These are phyloP conservation scores for Rhodamnia rubescens DNA, from an alignment of 345 rosid species.

Conservation along the genomic window DNA sequence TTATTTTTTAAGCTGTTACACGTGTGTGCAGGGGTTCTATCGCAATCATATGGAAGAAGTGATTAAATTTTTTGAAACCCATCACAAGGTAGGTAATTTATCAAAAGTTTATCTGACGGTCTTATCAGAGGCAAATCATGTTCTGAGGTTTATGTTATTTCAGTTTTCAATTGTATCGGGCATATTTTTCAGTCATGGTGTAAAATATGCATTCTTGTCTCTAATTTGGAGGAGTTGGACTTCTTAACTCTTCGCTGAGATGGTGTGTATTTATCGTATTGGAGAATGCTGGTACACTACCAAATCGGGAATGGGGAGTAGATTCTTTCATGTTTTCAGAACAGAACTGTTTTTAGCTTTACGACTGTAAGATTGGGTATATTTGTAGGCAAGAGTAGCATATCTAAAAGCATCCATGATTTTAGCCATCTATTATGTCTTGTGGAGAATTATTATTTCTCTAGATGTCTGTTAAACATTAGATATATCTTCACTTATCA, in stretches of 20 bases:
- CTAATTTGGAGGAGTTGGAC: not conserved
- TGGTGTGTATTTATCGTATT: not conserved
- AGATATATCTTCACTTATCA: not conserved
- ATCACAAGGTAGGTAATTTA: conserved; percentile 59
- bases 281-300: not conserved
- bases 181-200: not conserved
- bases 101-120: not conserved
- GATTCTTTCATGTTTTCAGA: not conserved
- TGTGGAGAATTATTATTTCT: too few relatives aligned
- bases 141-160: not conserved
- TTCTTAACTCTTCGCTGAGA: not conserved
- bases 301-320: not conserved
- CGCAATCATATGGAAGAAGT: conserved; percentile 98
- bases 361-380: not conserved
- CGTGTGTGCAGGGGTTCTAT: conserved; percentile 58
- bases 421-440: too few relatives aligned
- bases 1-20: not conserved
- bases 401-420: not conserved
- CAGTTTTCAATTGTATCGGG: not conserved
- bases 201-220: not conserved
- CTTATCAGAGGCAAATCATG: not conserved
- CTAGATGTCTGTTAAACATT: not conserved
- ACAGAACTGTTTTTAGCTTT: not conserved
- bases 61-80: conserved; percentile 78
- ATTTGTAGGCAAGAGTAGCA: not conserved